Percentiles rank a stretch among this genome's conserved stretches.
These are phyloP conservation scores for Pseudocercospora eumusae DNA, from an alignment of 2,329 filamentous ascomycete genomes.

Conservation along the genomic window DNA sequence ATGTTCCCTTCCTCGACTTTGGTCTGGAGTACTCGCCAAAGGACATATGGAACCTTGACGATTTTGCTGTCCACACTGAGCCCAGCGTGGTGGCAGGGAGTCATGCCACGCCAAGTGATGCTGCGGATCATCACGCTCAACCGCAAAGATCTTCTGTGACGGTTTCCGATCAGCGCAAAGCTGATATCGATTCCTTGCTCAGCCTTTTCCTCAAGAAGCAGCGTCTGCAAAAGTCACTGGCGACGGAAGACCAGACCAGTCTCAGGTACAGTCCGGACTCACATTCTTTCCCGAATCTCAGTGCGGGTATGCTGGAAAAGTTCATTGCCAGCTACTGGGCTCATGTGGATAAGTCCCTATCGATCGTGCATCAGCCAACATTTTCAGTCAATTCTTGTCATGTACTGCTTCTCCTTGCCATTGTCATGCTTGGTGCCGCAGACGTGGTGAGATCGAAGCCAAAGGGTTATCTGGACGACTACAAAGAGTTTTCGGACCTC, in stretches of 20 bases:
- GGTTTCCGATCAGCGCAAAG: slow-evolving; percentile 17
- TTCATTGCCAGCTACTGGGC: slow-evolving; percentile 91
- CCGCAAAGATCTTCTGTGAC: neutral
- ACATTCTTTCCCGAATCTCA: slow-evolving; percentile 56
- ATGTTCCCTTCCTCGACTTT: slow-evolving; percentile 33
- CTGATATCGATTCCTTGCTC: slow-evolving; percentile 14
- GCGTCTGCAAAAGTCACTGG: slow-evolving; percentile 10
- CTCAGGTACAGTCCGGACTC: slow-evolving; percentile 20
- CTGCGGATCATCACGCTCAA: slow-evolving; percentile 5
- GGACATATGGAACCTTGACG: slow-evolving; percentile 28
- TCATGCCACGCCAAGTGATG: slow-evolving; percentile 11
- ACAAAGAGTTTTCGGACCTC: slow-evolving; percentile 79
- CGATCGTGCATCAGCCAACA: slow-evolving; percentile 87
- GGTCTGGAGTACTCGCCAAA: slow-evolving; percentile 31
- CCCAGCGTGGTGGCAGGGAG: slow-evolving; percentile 10
- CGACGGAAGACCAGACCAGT: slow-evolving; percentile 11
- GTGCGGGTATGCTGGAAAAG: slow-evolving; percentile 86
- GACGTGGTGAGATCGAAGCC: slow-evolving; percentile 80
- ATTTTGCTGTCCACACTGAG: slow-evolving; percentile 14
- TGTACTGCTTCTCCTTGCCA: slow-evolving; percentile 75
- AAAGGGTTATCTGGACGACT: slow-evolving; percentile 68
- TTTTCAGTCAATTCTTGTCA: slow-evolving; percentile 83
- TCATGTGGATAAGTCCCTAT: slow-evolving; percentile 86
- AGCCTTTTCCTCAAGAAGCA: slow-evolving; percentile 20
- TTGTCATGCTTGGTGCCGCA: slow-evolving; percentile 87